Base-by-base conservation (phyloP, 345 rosid species). In the Eucalyptus grandis region DNA sequence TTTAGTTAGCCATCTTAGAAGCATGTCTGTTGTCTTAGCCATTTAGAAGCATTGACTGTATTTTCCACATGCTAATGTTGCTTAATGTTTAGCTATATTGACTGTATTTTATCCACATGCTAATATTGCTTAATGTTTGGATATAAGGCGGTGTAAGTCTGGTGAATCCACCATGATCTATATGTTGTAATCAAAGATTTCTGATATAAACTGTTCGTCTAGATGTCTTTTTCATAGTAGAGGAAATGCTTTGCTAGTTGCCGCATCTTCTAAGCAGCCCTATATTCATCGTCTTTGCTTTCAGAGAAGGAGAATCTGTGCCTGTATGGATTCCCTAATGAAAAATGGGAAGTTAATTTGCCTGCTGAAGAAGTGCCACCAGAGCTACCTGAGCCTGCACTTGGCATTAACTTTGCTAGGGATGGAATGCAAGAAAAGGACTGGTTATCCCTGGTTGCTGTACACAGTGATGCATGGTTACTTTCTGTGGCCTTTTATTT, bases 341-440 rank as follows among this genome's bases (percentile, higher is more conserved):
- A 93, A 91, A 91, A 88, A 21, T 97, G 99, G 99, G 97, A 97
- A 93, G 98, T 97, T 51, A 94, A 91, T 92, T 93, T 96, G 89
- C 98, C 99, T 80, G 97, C 96, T 92, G 98, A 96, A 91, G 98
- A 97, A 92, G 97, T 97, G 65, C 99, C 98, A 86, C 97, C 98
- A 3, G 97, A 97, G 94, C 95, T 97, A 60, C 99, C 98, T 7
- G 99, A 97, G 91, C 99, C 99, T 89, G 96, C 96, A 30, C 92
- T 97, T 43, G 99, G 97, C 89, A 97, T 97, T 89, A 97, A 97
- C 93, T 95, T 97, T 89, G 96, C 98, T 13, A 93, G 98, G 92
- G 98, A 97, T 90, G 99, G 97, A 47, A 95, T 96, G 97, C 93
- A 90, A 90, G 96, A 93, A 91, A 96, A 94, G 91, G 98, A 97